Evolutionary conservation across 208 protist species (phyloP).

Genomic region (Crithidia mellificae): DNA sequence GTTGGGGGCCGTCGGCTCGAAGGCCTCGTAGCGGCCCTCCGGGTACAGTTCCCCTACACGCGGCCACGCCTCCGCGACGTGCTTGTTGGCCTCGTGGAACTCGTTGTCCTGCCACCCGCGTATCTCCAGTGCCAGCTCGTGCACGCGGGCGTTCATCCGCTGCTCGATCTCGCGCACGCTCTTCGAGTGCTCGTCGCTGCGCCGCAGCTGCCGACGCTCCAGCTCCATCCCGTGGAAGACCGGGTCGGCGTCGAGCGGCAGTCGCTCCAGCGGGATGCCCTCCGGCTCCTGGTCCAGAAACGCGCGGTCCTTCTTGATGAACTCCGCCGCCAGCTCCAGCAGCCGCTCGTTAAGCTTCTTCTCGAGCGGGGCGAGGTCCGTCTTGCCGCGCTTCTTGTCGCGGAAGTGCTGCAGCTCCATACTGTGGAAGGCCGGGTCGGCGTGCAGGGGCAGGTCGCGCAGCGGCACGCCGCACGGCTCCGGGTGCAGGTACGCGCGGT

Average conservation of each 20-base stretch:
- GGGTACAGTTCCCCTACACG: conserved; percentile 81
- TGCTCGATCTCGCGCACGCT: conserved; percentile 52
- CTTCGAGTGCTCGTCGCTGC: conserved; percentile 35
- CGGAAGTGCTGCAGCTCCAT: conserved; percentile 49
- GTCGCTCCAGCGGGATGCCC: conserved; percentile 60
- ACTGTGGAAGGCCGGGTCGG: conserved; percentile 57
- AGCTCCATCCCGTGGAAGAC: conserved; percentile 75
- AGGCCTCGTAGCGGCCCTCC: conserved; percentile 42
- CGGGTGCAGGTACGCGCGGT: conserved; percentile 70
- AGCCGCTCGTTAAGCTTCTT: conserved; percentile 50
- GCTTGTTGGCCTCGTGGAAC: conserved; percentile 74
- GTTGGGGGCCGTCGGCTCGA: conserved; percentile 37
- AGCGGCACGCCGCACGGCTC: conserved; percentile 73
- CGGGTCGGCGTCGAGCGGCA: conserved; percentile 72
- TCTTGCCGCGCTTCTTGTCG: conserved; percentile 20
- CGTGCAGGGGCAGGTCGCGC: conserved; percentile 57
- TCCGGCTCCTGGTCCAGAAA: conserved; percentile 81
- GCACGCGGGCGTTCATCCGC: conserved; percentile 55
- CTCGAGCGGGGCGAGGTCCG: conserved; percentile 48
- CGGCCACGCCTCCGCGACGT: conserved; percentile 73
- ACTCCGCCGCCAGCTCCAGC: conserved; percentile 58
- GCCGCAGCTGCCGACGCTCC: conserved; percentile 60
- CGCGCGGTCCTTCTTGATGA: conserved; percentile 59
- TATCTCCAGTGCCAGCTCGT: conserved; percentile 63
- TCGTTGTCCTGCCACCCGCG: conserved; percentile 82